Percentiles rank a stretch among this genome's conserved stretches.
Evolutionary conservation across 2,329 filamentous ascomycete genomes (phyloP).

Genomic region (Monilinia polystroma): DNA sequence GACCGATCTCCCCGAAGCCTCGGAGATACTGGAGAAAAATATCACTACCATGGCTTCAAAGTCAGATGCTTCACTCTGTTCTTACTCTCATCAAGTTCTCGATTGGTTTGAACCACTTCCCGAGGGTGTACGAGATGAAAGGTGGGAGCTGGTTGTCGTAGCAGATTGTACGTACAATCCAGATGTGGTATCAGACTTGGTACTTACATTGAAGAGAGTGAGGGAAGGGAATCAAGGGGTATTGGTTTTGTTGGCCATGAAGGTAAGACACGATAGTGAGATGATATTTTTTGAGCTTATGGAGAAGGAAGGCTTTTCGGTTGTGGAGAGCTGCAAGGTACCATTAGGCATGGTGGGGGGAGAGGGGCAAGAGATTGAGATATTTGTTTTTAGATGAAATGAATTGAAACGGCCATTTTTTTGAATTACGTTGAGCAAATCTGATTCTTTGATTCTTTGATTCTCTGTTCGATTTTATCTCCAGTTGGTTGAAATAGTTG

Average conservation of each 20-base stretch:
- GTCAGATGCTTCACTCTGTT: neutral
- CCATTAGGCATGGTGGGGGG: constrained; percentile 32
- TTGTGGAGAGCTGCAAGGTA: constrained; percentile 29
- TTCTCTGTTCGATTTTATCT: no score
- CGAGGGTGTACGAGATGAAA: constrained; percentile 35
- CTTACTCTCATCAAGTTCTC: constrained; percentile 48
- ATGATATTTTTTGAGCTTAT: constrained; percentile 64
- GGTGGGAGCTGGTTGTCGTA: constrained; percentile 60
- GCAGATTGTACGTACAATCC: constrained; percentile 74
- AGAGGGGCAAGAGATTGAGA: constrained; percentile 36
- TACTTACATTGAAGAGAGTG: constrained; percentile 51
- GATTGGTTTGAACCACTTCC: constrained; percentile 60
- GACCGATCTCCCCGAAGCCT: constrained; percentile 65
- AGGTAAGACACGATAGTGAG: constrained; percentile 66
- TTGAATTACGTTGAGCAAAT: no score
- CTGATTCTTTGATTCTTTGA: no score
- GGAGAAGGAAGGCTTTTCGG: constrained; percentile 35
- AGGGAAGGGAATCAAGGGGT: constrained; percentile 20
- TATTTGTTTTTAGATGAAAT: constrained; percentile 34
- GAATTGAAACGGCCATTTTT: no score
- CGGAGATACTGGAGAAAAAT: constrained; percentile 59
- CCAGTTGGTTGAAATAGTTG: no score
- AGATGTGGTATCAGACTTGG: constrained; percentile 63
- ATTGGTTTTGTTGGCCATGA: constrained; percentile 59
- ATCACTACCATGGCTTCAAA: constrained; percentile 14